phyloP scores from a whole-genome alignment of 1,284 basidiomycete species.

The Ganoderma lingzhi region DNA sequence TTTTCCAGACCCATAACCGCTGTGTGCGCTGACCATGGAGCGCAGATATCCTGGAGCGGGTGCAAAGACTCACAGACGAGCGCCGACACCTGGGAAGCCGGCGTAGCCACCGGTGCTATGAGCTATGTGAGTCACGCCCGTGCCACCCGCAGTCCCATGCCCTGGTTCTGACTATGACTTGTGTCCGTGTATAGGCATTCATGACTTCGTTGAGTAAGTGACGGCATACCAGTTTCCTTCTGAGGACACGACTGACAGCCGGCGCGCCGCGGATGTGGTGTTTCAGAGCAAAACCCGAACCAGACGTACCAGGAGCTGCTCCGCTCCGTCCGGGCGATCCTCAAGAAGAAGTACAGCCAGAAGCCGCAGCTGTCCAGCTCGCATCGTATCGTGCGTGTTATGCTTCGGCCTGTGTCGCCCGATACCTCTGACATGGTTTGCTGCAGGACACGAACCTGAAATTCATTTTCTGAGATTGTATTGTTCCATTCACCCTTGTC shows the following conservation, averaged over 20 bases:
- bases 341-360: constrained; percentile 76
- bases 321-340: constrained; percentile 68
- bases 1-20: background rate
- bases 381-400: constrained; percentile 64
- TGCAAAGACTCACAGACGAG: constrained; percentile 95
- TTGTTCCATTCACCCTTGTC: background rate
- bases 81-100: constrained; percentile 87
- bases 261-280: background rate
- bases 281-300: constrained; percentile 62
- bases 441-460: background rate
- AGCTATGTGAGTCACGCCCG: constrained; percentile 60
- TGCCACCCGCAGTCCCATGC: background rate
- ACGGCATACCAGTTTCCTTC: background rate
- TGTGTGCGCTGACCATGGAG: background rate
- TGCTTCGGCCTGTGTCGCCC: background rate
- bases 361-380: constrained; percentile 83
- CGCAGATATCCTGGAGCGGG: constrained; percentile 82
- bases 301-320: constrained; percentile 83
- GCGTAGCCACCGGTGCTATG: constrained; percentile 90
- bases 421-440: background rate
- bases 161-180: background rate
- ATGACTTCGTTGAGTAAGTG: constrained; percentile 61
- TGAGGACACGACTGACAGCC: background rate
- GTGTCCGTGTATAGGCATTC: constrained; percentile 63
- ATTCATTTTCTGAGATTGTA: background rate